Conservation (phyloP, 2,329 filamentous ascomycete species). For the Colletotrichum ledebouriae region DNA sequence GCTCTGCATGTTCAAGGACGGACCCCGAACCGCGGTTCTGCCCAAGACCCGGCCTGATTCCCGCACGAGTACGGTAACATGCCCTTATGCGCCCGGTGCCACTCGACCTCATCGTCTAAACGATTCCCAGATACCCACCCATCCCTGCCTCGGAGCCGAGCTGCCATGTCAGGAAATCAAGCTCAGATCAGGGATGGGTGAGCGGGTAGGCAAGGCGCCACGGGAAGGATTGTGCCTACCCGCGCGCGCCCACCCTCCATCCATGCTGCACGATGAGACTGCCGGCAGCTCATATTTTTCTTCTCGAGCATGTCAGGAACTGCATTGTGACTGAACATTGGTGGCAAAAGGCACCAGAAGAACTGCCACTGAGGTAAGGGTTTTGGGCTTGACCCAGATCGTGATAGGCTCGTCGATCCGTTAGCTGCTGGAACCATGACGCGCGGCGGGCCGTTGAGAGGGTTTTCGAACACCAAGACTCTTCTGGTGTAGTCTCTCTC, state of each 20-base stretch:
- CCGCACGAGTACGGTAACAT: neutral
- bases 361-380: neutral
- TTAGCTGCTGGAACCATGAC: neutral
- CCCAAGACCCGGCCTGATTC: neutral
- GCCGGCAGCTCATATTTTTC: slow-evolving; percentile 15
- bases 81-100: slow-evolving; percentile 6
- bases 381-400: neutral
- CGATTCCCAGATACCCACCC: neutral
- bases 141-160: slow-evolving; percentile 22
- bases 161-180: slow-evolving; percentile 1
- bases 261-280: slow-evolving; percentile 14
- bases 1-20: no score
- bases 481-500: no score
- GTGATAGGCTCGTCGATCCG: slow-evolving; percentile 1
- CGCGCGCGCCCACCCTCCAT: slow-evolving; percentile 1
- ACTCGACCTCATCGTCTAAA: neutral
- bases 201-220: neutral
- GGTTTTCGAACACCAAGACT: neutral
- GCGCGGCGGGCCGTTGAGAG: slow-evolving; percentile 14
- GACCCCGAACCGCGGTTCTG: neutral
- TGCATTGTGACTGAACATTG: no score
- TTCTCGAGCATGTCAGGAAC: no score
- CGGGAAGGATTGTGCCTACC: slow-evolving; percentile 13
- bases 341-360: no score
- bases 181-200: neutral